Percentiles rank a stretch among this genome's conserved stretches.
These are phyloP conservation scores for Crotalaria pallida DNA, from an alignment of 306 rosid genomes.

Conservation along the genomic window DNA sequence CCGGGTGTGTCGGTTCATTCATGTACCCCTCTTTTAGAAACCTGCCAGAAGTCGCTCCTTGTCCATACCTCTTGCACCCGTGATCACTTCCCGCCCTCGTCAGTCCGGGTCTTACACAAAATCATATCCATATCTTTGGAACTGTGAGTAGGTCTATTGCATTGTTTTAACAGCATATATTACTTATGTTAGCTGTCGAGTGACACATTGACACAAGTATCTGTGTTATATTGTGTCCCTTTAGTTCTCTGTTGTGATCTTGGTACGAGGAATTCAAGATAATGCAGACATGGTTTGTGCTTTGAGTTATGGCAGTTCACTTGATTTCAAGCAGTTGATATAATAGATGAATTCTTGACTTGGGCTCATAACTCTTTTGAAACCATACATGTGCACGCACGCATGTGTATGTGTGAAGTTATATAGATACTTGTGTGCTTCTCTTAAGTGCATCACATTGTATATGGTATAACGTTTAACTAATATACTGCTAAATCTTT, in stretches of 20 bases:
- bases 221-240: background rate
- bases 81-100: too few species aligned
- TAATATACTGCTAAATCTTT: constrained; percentile 9
- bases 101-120: too few species aligned
- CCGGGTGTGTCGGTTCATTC: too few species aligned
- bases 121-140: background rate
- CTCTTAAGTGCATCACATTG: constrained; percentile 4
- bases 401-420: background rate
- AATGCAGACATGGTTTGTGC: background rate
- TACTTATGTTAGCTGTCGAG: background rate
- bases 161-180: background rate
- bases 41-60: too few species aligned
- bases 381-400: too few species aligned
- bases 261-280: background rate
- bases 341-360: background rate
- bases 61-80: too few species aligned
- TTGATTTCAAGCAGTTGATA: background rate
- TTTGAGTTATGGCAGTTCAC: background rate
- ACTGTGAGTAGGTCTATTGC: background rate
- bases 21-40: too few species aligned
- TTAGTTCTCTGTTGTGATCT: background rate
- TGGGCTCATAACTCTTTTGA: background rate
- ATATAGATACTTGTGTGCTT: constrained; percentile 9
- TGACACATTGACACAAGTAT: background rate
- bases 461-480: background rate